Evolutionary conservation across 768 basidiomycete genomes (phyloP), one percentile per base, ranked within the genome.

Genomic region (Zangia roseola): DNA sequence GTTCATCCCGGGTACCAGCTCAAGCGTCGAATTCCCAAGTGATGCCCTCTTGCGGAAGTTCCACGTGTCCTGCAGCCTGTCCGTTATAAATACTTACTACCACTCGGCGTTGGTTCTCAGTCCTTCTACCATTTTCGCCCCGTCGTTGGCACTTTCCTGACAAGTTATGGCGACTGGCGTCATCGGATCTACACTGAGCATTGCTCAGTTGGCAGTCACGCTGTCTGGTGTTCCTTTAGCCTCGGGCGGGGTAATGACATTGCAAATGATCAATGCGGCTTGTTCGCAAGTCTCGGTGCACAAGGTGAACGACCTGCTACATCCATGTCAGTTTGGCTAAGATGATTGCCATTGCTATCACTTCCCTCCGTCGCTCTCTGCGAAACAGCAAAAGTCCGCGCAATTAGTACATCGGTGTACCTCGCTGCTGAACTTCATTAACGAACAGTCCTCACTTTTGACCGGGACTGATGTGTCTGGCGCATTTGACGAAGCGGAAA

Each of bases 201-300:
- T 55, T 13, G 63, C 77, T 7, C 73, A 77, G 45, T 51, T 80
- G 28, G 75, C 71, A n/a, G 75, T 72, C 12, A 64, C 74, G 13
- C 42, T 74, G 0, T 70, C 65, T 3, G 77, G 78, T 40, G 65
- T 77, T 4, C 80, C 80, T 6, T 75, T 72, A 37, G 71, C 73
- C 23, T 69, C 75, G 0, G 69, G 75, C 4, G 74, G 72, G 16
- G 75, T 74, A 6, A 61, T 72, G 45, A 51, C 73, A 0, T 54
- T 81, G 9, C 68, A 75, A 51, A 70, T 75, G 46, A 79, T 82
- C 50, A 63, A 67, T n/a, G 48, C 62, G 7, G 51, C 70, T 17
- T 83, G 80, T 54, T 68, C 74, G 7, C 67, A 79, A 47, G 70
- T 82, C 17, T 59, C 69, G 19, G 60, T 73, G 19, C 73, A 80